Base-by-base conservation (phyloP, 257 asterid genomes). In the Ballota nigra region DNA sequence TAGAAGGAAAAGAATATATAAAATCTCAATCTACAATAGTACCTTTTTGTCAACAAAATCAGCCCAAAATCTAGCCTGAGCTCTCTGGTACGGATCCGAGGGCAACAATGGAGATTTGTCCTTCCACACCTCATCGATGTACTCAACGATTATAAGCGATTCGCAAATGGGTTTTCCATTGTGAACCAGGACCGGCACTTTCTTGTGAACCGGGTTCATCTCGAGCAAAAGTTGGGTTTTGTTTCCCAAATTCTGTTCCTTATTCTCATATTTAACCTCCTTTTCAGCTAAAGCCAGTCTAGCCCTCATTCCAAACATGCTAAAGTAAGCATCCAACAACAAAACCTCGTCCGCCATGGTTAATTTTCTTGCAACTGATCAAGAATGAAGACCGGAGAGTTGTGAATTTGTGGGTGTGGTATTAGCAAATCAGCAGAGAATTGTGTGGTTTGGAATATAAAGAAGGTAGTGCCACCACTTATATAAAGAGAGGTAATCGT, bases 111-210 rank as follows among this genome's bases (percentile, higher is more conserved):
- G 85, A 60, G 77, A 23, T 6, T 72, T 69, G 2, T 58, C 65
- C 49, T 60, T 78, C 93, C 89, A 85, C 23, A 79, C 80, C 61
- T 86, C 87, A 29, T 86, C 95, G 12, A 88, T 81, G 73, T 88
- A 88, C 69, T 84, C 70, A 36, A 88, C 86, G 24, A 79, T 82
- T 11, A 77, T 56, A 19, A 71, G 75, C 0, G 90, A 88, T 57
- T 88, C 95, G 58, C 84, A 83, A 38, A 88, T 20, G 40, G 87
- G 83, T 7, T 88, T 88, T 3, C 85, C 86, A 11, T 78, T 80
- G 68, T 59, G 75, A 29, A 59, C 64, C 41, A 41, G 68, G 5
- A 66, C 84, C 0, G 89, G 89, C 24, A 85, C 69, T 77, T 80
- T 81, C 77, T 81, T 80, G 69, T 85, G 83, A 70, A 85, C 56